Evolutionary conservation across 352 stramenopile genomes (phyloP).

Genomic region (Aphanomyces astaci): DNA sequence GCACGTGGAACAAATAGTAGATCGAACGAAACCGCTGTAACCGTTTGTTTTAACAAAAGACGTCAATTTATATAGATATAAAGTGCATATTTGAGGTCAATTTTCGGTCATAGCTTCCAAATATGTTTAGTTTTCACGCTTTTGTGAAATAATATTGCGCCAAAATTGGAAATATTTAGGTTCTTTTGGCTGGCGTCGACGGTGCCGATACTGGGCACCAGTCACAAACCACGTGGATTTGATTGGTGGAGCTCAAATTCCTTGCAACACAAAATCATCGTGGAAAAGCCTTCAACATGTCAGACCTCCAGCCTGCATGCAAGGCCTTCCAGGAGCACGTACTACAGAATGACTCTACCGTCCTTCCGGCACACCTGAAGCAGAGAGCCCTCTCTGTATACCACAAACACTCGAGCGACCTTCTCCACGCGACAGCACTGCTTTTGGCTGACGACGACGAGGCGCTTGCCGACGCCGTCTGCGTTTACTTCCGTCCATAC

Average conservation of each 20-base stretch:
- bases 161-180: not conserved
- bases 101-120: no score
- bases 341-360: not conserved
- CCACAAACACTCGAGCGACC: not conserved
- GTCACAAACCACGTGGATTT: not conserved
- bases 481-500: conserved; percentile 55
- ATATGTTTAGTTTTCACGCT: no score
- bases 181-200: not conserved
- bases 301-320: conserved; percentile 3
- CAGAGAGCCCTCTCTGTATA: not conserved
- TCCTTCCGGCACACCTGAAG: not conserved
- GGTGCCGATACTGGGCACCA: conserved; percentile 12
- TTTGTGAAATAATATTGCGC: no score
- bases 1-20: not conserved
- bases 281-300: conserved; percentile 11
- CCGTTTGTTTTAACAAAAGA: no score
- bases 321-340: conserved; percentile 6
- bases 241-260: conserved; percentile 1
- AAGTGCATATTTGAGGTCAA: no score
- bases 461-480: not conserved
- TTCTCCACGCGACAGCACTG: not conserved
- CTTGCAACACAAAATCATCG: not conserved
- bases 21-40: not conserved
- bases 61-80: no score
- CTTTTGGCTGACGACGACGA: conserved; percentile 14